A percentile compares a stretch with the other conserved stretches of the same genome.
phyloP scores from a whole-genome alignment of 2,329 filamentous ascomycete genomes.

The Sporothrix dimorphospora region DNA sequence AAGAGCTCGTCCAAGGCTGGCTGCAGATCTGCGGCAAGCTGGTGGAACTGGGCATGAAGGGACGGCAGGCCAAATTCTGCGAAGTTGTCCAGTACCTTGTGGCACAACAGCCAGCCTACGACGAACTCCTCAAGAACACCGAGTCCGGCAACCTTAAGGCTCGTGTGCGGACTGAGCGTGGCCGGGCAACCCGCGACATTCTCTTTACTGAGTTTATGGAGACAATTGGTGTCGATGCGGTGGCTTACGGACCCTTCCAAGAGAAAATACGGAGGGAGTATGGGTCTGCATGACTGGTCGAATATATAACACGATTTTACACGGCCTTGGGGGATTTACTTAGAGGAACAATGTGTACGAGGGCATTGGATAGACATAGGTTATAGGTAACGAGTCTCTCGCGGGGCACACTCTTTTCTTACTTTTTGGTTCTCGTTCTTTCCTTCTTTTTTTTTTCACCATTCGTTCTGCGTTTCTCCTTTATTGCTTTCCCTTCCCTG shows the following conservation, averaged over 20 bases:
- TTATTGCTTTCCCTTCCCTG: neutral
- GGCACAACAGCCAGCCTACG: conserved; percentile 28
- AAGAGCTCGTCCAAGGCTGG: conserved; percentile 42
- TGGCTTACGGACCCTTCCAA: conserved; percentile 29
- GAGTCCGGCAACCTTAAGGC: neutral
- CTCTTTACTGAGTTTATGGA: conserved; percentile 31
- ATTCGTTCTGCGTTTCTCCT: neutral
- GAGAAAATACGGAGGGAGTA: conserved; percentile 32
- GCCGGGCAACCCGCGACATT: neutral
- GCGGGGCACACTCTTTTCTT: neutral
- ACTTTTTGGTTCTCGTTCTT: neutral
- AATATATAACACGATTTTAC: neutral
- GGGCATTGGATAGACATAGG: neutral
- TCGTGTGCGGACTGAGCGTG: neutral
- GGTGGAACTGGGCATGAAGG: conserved; percentile 37
- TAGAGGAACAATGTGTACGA: neutral
- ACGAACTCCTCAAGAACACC: neutral
- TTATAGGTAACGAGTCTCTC: conserved; percentile 8
- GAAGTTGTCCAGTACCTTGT: conserved; percentile 31
- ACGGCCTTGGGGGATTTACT: neutral
- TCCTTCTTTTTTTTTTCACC: neutral
- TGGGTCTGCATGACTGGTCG: neutral
- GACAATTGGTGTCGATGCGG: conserved; percentile 27
- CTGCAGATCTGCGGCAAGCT: conserved; percentile 42
- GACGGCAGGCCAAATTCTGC: conserved; percentile 26